Percentiles rank a stretch among this genome's conserved stretches.
phyloP scores from a whole-genome alignment of 495 filamentous ascomycete genomes.

The Halenospora varia region DNA sequence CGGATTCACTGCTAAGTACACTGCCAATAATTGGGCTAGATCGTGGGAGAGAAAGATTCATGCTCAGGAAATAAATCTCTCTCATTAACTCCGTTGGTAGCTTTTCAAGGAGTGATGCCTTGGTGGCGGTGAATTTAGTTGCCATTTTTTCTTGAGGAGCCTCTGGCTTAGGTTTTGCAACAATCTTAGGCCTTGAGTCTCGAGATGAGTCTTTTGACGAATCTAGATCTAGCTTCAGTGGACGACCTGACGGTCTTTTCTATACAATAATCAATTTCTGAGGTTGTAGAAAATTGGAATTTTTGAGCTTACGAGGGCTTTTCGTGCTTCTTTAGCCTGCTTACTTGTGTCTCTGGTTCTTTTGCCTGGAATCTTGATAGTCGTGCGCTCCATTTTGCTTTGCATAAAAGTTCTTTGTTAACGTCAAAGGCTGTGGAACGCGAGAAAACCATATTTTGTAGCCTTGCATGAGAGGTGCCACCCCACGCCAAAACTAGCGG shows the following conservation, averaged over 20 bases:
- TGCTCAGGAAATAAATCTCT: conserved; percentile 45
- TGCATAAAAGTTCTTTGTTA: not conserved
- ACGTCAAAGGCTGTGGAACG: not conserved
- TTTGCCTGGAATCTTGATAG: conserved; percentile 22
- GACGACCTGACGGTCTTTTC: conserved; percentile 14
- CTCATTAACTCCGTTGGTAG: conserved; percentile 52
- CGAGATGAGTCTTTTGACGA: not conserved
- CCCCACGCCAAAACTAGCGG: not conserved
- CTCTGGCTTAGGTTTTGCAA: too few species aligned
- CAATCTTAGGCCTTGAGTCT: too few species aligned
- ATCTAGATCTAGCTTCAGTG: not conserved
- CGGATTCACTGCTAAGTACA: conserved; percentile 19
- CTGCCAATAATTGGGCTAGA: conserved; percentile 26
- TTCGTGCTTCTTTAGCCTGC: conserved; percentile 8
- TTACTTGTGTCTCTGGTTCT: conserved; percentile 14
- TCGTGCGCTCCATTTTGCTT: conserved; percentile 16
- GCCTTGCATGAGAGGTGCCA: not conserved
- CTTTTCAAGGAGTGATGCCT: conserved; percentile 40
- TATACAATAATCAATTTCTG: not conserved
- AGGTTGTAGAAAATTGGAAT: not conserved
- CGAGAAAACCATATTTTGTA: not conserved
- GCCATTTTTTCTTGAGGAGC: not conserved
- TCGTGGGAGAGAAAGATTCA: conserved; percentile 45
- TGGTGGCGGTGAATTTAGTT: conserved; percentile 22
- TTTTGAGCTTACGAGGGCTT: conserved; percentile 13